These are phyloP conservation scores for Bidens hawaiensis DNA, from an alignment of 140 eudicot genomes.

Conservation along the genomic window DNA sequence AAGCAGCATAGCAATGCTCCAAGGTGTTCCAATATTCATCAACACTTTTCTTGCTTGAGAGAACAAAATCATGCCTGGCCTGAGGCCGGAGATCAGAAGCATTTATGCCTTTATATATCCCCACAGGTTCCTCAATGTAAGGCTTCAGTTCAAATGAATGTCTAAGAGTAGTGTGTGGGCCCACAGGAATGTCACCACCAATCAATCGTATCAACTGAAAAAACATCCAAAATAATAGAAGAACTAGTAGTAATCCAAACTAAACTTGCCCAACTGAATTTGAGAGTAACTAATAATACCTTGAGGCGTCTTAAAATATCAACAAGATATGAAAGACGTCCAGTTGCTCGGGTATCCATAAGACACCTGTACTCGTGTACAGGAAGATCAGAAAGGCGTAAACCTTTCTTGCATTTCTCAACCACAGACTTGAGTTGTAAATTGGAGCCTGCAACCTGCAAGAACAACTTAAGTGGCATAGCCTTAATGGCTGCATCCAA, in stretches of 20 bases:
- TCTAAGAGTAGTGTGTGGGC: constrained; percentile 54
- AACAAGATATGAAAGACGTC: constrained; percentile 64
- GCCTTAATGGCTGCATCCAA: constrained; percentile 64
- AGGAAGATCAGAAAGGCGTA: constrained; percentile 79
- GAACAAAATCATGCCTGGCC: constrained; percentile 84
- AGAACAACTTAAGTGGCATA: constrained; percentile 87
- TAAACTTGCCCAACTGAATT: constrained; percentile 2
- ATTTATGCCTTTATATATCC: constrained; percentile 27
- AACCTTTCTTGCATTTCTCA: constrained; percentile 66
- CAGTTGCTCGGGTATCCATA: constrained; percentile 78
- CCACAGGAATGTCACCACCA: constrained; percentile 43
- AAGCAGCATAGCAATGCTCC: constrained; percentile 88
- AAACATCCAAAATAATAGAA: constrained; percentile 10
- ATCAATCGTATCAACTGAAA: constrained; percentile 79
- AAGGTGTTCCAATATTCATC: constrained; percentile 89
- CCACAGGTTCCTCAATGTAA: constrained; percentile 86
- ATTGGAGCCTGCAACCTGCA: constrained; percentile 79
- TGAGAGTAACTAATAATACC: constrained; percentile 45
- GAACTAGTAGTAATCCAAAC: not conserved
- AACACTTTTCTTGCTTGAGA: constrained; percentile 64
- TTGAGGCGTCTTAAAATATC: constrained; percentile 68
- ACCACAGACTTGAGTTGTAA: constrained; percentile 50
- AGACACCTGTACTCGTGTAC: constrained; percentile 51
- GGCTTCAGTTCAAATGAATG: constrained; percentile 89
- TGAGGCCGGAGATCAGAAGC: constrained; percentile 84